These are phyloP conservation scores for Cucumis hystrix DNA, from an alignment of 306 rosid species.

Conservation along the genomic window DNA sequence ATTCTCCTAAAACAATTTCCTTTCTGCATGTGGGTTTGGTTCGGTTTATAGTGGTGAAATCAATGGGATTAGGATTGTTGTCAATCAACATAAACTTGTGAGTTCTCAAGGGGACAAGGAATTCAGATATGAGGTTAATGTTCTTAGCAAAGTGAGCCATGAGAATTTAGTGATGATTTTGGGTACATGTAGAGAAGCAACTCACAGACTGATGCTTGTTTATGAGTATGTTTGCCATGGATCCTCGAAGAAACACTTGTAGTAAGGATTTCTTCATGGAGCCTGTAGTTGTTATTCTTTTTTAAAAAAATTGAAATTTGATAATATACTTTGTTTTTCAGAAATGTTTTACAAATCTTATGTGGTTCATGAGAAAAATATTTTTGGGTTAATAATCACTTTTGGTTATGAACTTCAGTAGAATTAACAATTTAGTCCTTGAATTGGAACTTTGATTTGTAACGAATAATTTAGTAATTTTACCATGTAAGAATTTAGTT, in stretches of 20 bases:
- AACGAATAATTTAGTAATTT: too few species aligned
- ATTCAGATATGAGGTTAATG: constrained; percentile 58
- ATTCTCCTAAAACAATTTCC: constrained; percentile 36
- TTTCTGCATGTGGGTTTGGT: constrained; percentile 90
- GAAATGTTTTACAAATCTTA: not conserved
- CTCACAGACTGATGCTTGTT: constrained; percentile 64
- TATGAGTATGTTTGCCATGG: constrained; percentile 80
- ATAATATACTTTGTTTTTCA: not conserved
- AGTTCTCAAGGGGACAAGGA: constrained; percentile 77
- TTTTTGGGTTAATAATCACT: not conserved
- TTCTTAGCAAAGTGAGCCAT: constrained; percentile 70
- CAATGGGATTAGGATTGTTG: constrained; percentile 49
- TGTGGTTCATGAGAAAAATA: not conserved
- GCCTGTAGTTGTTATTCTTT: not conserved
- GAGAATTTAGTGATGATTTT: constrained; percentile 65
- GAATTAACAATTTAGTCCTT: too few species aligned
- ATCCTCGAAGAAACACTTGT: constrained; percentile 63
- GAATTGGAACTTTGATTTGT: too few species aligned
- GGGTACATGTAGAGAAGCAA: constrained; percentile 71
- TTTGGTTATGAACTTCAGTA: too few species aligned
- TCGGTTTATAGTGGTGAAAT: constrained; percentile 47
- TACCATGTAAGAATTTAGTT: too few species aligned
- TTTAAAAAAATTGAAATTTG: not conserved
- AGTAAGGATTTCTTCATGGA: constrained; percentile 19
- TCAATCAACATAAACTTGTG: constrained; percentile 53